Conservation (phyloP, 73 alveolate genomes). For the Stentor coeruleus region DNA sequence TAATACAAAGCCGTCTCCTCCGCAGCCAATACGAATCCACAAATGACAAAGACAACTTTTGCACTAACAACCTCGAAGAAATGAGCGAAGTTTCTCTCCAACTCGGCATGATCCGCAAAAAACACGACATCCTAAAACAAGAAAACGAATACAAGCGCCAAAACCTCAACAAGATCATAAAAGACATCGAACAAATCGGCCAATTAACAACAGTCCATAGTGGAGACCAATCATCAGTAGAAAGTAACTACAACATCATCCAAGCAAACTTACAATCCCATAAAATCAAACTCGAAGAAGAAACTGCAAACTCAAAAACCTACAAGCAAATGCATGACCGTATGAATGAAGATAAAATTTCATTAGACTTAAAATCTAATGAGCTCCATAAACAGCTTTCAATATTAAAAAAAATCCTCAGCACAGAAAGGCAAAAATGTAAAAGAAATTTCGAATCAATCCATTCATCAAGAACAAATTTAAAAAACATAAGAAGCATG, state of each 20-base stretch:
- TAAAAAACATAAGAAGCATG: not conserved
- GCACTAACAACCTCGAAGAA: constrained; percentile 12
- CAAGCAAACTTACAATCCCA: not conserved
- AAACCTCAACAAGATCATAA: not conserved
- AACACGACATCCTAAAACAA: not conserved
- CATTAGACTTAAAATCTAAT: not conserved
- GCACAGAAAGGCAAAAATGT: not conserved
- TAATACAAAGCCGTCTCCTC: no score
- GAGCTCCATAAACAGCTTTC: not conserved
- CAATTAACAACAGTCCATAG: not conserved
- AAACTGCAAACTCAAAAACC: not conserved
- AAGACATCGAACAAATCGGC: not conserved
- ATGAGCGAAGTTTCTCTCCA: constrained; percentile 9
- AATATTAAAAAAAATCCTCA: not conserved
- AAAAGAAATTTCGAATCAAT: not conserved
- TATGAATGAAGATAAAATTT: not conserved
- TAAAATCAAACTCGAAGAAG: constrained; percentile 5
- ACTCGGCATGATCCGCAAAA: constrained; percentile 14
- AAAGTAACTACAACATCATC: not conserved
- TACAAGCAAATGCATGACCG: not conserved
- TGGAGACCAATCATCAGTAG: not conserved
- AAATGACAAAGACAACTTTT: not conserved
- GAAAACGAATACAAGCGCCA: not conserved
- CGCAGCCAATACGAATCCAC: not conserved
- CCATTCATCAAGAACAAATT: not conserved